phyloP scores from a whole-genome alignment of 78 protist genomes.

The Planoprotostelium fungivorum region DNA sequence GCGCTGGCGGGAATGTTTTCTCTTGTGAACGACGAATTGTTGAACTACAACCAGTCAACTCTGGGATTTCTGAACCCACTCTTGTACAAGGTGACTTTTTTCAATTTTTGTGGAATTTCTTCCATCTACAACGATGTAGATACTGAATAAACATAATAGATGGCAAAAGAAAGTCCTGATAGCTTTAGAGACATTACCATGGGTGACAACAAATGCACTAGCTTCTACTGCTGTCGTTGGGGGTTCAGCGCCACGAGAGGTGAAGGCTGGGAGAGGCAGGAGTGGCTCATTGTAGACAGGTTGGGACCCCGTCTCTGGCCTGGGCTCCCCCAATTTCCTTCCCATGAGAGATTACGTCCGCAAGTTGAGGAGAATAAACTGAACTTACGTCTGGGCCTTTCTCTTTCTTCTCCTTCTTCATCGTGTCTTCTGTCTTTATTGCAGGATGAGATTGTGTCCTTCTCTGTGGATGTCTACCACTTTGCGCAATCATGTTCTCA shows the following conservation, averaged over 20 bases:
- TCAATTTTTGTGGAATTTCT: too few species aligned
- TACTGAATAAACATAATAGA: background rate
- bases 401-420: too few species aligned
- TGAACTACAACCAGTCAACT: conserved; percentile 15
- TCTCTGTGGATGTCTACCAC: too few species aligned
- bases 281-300: conserved; percentile 1
- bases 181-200: conserved; percentile 63
- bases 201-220: conserved; percentile 61
- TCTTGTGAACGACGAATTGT: conserved; percentile 56
- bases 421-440: too few species aligned
- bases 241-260: conserved; percentile 33
- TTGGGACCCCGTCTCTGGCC: conserved; percentile 53
- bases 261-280: background rate
- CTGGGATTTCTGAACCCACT: conserved; percentile 77
- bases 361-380: too few species aligned
- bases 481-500: too few species aligned
- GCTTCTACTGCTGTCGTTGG: conserved; percentile 41
- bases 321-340: conserved; percentile 41
- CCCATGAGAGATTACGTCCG: too few species aligned
- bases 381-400: too few species aligned
- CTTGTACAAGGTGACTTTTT: conserved; percentile 36
- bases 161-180: conserved; percentile 17
- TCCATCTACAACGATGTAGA: background rate
- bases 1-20: conserved; percentile 65
- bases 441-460: too few species aligned